These are phyloP conservation scores for Sclerotinia nivalis DNA, from an alignment of 2,329 filamentous ascomycete genomes.

Conservation along the genomic window DNA sequence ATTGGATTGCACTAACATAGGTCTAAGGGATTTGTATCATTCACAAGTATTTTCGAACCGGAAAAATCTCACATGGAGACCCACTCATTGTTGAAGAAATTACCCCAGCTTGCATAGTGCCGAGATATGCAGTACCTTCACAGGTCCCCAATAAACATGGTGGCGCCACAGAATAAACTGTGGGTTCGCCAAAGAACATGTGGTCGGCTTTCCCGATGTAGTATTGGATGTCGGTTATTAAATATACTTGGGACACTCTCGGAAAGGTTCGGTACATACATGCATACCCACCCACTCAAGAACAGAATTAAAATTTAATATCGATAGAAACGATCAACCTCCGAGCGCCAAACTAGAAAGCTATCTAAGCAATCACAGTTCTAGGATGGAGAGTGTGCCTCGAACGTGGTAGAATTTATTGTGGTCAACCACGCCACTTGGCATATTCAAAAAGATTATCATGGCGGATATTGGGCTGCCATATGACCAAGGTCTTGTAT, in stretches of 20 bases:
- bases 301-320: not conserved
- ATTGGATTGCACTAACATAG: not conserved
- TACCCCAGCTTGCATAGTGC: not conserved
- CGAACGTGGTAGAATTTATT: not conserved
- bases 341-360: not conserved
- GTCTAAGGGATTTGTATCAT: not conserved
- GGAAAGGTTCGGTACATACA: not conserved
- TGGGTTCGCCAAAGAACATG: conserved; percentile 12
- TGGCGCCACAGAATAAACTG: conserved; percentile 12
- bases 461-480: not conserved
- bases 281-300: not conserved
- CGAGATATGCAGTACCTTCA: not conserved
- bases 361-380: not conserved
- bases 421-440: not conserved
- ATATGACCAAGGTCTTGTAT: not conserved
- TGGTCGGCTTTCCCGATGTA: conserved; percentile 10
- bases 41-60: not conserved
- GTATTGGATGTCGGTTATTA: conserved; percentile 2
- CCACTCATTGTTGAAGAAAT: not conserved
- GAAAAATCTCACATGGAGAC: not conserved
- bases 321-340: not conserved
- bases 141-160: conserved; percentile 8
- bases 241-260: not conserved
- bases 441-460: not conserved
- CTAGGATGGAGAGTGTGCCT: not conserved